Base-by-base conservation (phyloP, 148 eudicot species). In the Arbutus unedo region DNA sequence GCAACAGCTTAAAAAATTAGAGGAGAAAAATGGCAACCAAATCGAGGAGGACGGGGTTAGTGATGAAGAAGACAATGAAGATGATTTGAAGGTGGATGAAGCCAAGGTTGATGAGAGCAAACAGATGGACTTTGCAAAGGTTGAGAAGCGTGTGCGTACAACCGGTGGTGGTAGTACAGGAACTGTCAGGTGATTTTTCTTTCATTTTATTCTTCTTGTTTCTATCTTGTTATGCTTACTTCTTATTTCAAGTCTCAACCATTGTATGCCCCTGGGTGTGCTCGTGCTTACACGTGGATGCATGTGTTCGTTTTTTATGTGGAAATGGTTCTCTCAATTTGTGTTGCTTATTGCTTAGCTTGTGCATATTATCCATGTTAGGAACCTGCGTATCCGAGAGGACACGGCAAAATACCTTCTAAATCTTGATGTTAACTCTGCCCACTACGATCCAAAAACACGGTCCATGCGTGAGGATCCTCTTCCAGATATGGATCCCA, bases 111-210 rank as follows among this genome's bases (percentile, higher is more conserved):
- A 96, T 79, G 98, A 96, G 86, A 96, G 98, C 90, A 93, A 96
- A 83, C 98, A 94, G 82, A 91, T 96, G 97, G 98, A 96, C 83
- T 96, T 96, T 78, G 97, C 97, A 2, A 96, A 96, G 92, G 98
- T 96, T 82, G 98, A 96, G 88, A 96, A 96, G 88, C 98, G 98
- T 91, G 98, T 96, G 79, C 98, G 98, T 68, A 96, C 98, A 4
- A 96, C 98, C 8, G 98, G 98, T 82, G 98, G 98, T 90, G 98
- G 98, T 21, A 94, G 98, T 78, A 96, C 98, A 4, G 98, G 98
- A 81, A 96, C 98, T 81, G 98, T 96, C 23, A 92, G 98, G 97
- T 91, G 19, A 84, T 85, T 80, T 15, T 7, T 82, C 66, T 9
- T 16, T 56, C 54, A 3, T 66, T 66, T 18, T 15, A 43, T 55